Evolutionary conservation across 257 asterid genomes (phyloP).

Genomic region (Lavandula angustifolia): DNA sequence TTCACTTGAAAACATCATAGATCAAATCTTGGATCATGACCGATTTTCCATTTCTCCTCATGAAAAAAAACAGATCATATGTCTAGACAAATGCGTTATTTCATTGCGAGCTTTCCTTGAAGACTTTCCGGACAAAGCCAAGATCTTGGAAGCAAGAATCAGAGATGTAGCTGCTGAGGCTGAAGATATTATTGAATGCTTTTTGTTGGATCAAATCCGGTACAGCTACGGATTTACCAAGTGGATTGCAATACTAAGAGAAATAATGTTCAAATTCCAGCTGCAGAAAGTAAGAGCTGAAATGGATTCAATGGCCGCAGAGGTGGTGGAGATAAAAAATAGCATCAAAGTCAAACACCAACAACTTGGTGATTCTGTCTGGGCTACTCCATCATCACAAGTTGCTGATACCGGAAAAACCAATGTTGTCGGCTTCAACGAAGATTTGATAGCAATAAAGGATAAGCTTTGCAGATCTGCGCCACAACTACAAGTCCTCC

Average conservation of each 20-base stretch:
- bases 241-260: not conserved
- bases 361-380: not conserved
- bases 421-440: constrained; percentile 15
- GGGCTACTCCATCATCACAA: not conserved
- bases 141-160: not conserved
- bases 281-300: not conserved
- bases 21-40: not conserved
- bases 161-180: constrained; percentile 14
- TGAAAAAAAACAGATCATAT: not conserved
- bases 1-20: not conserved
- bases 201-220: not conserved
- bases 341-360: not conserved
- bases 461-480: not conserved
- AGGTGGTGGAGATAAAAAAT: constrained; percentile 3
- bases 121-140: constrained; percentile 16
- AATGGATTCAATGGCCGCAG: not conserved
- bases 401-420: not conserved
- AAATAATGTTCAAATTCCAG: not conserved
- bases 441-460: constrained; percentile 17
- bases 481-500: constrained; percentile 17
- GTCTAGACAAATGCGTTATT: not conserved
- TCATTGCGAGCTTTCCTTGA: constrained; percentile 19
- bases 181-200: constrained; percentile 4
- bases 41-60: not conserved
- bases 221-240: not conserved